Base-by-base conservation (phyloP, 768 basidiomycete genomes). In the Paxillus ammoniavirescens region DNA sequence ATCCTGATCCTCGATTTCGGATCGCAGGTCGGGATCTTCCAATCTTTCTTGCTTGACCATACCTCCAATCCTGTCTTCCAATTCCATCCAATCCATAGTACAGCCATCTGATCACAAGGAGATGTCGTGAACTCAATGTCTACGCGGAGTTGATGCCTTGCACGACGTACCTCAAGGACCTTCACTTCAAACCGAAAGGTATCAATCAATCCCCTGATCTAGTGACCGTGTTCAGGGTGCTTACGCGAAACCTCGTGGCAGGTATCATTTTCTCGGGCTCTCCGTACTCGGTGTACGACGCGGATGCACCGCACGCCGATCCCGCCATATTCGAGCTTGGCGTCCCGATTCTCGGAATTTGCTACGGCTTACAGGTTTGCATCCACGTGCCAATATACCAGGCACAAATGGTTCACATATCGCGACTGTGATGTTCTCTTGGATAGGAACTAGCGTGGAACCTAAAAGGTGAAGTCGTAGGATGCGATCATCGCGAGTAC, bases 141-240 rank as follows among this genome's bases (percentile, higher is more conserved):
- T 98, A 98, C 66, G 96, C 96, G 48, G 97, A 99, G 75, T 79
- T 99, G 65, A 83, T 97, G 82, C 93, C 97, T 23, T 99, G 97
- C 70, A 99, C 97, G 1, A 87, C 89, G 28, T 90, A 88, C 72
- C 79, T 98, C 55, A 79, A 82, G 57, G 93, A 98, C 52, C 73
- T 99, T 35, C 80, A 80, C 28, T 98, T 97, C 82, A 93, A 89
- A 68, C 97, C 97, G 0, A 96, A 94, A 77, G 97, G 96, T 93
- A 30, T 36, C 61, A 42, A 36, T 26, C n/a, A 12, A 42, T 42
- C n/a, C 0, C 42, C 8, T 9, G 14, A 42, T 9, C 8, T 15
- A 15, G 56, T 35, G 26, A 36, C 30, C 40, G 13, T 17, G 6
- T 17, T 33, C 37, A 30, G 12, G 13, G 17, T 48, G 8, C 40